These are phyloP conservation scores for Monsonia emarginata DNA, from an alignment of 441 rosid species.

Conservation along the genomic window DNA sequence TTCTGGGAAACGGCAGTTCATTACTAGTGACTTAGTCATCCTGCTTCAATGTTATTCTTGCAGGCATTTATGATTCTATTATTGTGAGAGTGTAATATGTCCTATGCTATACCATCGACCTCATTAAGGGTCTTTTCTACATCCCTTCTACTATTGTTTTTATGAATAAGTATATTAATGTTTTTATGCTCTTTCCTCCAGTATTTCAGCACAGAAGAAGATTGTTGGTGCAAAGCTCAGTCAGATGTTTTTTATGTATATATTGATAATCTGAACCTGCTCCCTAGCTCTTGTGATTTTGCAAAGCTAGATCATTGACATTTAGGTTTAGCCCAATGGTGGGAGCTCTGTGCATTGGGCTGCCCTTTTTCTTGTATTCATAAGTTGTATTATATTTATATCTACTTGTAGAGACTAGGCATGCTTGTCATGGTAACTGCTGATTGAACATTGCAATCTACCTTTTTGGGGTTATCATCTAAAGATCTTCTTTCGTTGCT, in stretches of 20 bases:
- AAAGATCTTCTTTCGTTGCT: neutral
- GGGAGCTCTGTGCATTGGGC: neutral
- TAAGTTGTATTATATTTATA: neutral
- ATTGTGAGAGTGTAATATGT: too few species aligned
- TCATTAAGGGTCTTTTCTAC: neutral
- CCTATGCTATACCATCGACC: neutral
- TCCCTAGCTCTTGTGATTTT: neutral
- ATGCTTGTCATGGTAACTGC: neutral
- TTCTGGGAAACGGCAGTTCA: too few species aligned
- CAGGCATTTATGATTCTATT: neutral
- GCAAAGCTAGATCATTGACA: neutral
- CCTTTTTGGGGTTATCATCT: neutral
- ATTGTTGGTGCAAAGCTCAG: neutral
- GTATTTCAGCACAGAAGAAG: neutral
- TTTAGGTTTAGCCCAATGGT: neutral
- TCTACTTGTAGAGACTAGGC: neutral
- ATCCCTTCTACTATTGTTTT: neutral
- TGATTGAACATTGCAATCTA: neutral
- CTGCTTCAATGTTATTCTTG: too few species aligned
- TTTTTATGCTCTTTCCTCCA: conserved; percentile 3
- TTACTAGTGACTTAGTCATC: too few species aligned
- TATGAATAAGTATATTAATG: neutral
- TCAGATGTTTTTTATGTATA: neutral
- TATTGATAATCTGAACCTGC: neutral
- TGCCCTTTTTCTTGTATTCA: neutral